These are phyloP conservation scores for Apophysomyces sp. DNA, from an alignment of 371 early-diverging fungal genomes.

Conservation along the genomic window DNA sequence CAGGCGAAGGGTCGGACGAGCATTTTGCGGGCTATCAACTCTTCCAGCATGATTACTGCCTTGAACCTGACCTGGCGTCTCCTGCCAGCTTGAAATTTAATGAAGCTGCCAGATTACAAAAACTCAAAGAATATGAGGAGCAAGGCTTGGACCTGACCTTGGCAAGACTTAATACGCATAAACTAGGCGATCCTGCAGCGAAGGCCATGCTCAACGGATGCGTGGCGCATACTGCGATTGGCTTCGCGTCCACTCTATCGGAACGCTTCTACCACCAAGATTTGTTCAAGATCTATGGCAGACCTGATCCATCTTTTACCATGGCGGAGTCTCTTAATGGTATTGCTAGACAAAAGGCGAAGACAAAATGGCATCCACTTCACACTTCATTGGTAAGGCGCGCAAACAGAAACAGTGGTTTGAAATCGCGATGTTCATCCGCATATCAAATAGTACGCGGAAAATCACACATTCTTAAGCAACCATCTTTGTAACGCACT, in stretches of 20 bases:
- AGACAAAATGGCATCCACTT: slow-evolving; percentile 23
- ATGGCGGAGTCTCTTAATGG: slow-evolving; percentile 13
- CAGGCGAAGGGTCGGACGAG: slow-evolving; percentile 68
- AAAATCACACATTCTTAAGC: slow-evolving; percentile 17
- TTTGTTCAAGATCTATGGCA: background rate
- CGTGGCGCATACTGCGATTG: background rate
- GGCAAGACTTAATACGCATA: background rate
- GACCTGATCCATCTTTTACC: slow-evolving; percentile 6
- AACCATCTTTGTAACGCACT: slow-evolving; percentile 19
- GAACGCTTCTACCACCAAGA: background rate
- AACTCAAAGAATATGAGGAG: background rate
- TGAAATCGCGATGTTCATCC: background rate
- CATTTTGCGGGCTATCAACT: slow-evolving; percentile 64
- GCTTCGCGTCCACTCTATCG: background rate
- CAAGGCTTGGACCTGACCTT: background rate
- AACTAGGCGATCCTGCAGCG: background rate
- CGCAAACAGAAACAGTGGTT: background rate
- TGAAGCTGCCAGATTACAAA: slow-evolving; percentile 3
- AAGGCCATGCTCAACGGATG: slow-evolving; percentile 3
- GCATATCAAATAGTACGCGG: slow-evolving; percentile 9
- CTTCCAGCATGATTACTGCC: slow-evolving; percentile 37
- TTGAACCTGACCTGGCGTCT: slow-evolving; percentile 15
- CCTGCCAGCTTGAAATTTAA: slow-evolving; percentile 16
- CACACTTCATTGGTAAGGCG: slow-evolving; percentile 13
- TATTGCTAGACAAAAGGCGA: slow-evolving; percentile 15